Percentiles rank a stretch among this genome's conserved stretches.
Evolutionary conservation across 129 eudicot species (phyloP).

Genomic region (Escallonia rubra): DNA sequence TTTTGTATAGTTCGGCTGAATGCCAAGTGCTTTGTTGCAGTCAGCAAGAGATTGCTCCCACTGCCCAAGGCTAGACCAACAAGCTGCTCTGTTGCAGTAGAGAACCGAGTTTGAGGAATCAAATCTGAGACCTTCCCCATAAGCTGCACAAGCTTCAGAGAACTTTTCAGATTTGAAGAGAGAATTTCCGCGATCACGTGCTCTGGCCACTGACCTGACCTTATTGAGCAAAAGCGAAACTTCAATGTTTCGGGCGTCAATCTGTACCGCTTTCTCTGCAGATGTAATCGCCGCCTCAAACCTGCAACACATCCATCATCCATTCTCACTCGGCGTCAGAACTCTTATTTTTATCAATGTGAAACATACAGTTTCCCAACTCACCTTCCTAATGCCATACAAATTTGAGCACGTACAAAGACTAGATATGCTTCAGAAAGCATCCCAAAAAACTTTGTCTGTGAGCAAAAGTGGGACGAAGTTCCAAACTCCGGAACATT

Average conservation of each 20-base stretch:
- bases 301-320: conserved; percentile 46
- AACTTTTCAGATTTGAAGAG: conserved; percentile 78
- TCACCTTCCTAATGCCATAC: conserved; percentile 80
- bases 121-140: conserved; percentile 77
- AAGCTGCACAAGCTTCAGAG: conserved; percentile 91
- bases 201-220: conserved; percentile 54
- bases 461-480: conserved; percentile 34
- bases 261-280: conserved; percentile 57
- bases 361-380: conserved; percentile 10
- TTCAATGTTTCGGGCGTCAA: conserved; percentile 56
- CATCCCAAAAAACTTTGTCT: conserved; percentile 68
- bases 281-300: conserved; percentile 65
- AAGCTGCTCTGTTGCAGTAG: conserved; percentile 88
- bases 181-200: conserved; percentile 92
- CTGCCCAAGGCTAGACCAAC: conserved; percentile 81
- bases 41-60: conserved; percentile 79
- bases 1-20: conserved; percentile 79
- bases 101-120: conserved; percentile 83
- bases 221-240: conserved; percentile 49
- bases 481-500: conserved; percentile 39
- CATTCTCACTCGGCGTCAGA: conserved; percentile 9
- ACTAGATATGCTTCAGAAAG: conserved; percentile 62
- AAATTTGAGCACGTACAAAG: conserved; percentile 70
- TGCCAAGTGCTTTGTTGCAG: conserved; percentile 81
- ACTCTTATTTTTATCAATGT: background rate